These are phyloP conservation scores for Trichoderma orchidacearum DNA, from an alignment of 495 filamentous ascomycete species.

Conservation along the genomic window DNA sequence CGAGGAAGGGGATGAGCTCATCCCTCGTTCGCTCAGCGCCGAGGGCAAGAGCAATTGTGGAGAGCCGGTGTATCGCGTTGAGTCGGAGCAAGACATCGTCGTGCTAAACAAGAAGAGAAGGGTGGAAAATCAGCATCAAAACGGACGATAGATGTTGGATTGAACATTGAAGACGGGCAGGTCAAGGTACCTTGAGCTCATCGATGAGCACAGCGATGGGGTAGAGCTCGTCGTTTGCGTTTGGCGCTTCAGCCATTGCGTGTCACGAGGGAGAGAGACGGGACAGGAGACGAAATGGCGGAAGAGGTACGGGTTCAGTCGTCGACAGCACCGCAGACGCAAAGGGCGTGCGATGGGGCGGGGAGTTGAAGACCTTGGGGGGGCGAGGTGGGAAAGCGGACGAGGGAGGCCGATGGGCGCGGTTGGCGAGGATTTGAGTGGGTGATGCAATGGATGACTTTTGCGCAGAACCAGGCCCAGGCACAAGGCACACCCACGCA, in stretches of 20 bases:
- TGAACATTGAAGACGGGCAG: neutral
- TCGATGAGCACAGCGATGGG: conserved; percentile 99
- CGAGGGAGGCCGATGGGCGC: neutral
- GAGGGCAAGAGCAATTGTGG: conserved; percentile 91
- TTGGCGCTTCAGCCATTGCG: conserved; percentile 41
- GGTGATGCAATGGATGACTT: neutral
- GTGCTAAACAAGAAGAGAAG: conserved; percentile 42
- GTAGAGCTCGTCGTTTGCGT: conserved; percentile 86
- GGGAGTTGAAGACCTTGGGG: conserved; percentile 3
- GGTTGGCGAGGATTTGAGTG: neutral
- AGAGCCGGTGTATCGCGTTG: conserved; percentile 95
- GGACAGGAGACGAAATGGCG: conserved; percentile 5
- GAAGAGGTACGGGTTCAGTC: conserved; percentile 1
- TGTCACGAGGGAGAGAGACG: conserved; percentile 8
- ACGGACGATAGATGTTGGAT: neutral
- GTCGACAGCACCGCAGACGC: conserved; percentile 3
- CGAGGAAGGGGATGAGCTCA: conserved; percentile 95
- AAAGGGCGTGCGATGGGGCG: neutral
- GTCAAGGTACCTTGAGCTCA: conserved; percentile 76
- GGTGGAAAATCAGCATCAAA: neutral
- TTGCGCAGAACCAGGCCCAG: neutral
- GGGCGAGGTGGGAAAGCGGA: conserved; percentile 1
- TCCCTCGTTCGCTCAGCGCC: conserved; percentile 92
- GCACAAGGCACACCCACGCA: neutral
- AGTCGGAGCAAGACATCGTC: conserved; percentile 95